phyloP scores from a whole-genome alignment of 345 rosid species.

The Psidium friedrichsthalianum region DNA sequence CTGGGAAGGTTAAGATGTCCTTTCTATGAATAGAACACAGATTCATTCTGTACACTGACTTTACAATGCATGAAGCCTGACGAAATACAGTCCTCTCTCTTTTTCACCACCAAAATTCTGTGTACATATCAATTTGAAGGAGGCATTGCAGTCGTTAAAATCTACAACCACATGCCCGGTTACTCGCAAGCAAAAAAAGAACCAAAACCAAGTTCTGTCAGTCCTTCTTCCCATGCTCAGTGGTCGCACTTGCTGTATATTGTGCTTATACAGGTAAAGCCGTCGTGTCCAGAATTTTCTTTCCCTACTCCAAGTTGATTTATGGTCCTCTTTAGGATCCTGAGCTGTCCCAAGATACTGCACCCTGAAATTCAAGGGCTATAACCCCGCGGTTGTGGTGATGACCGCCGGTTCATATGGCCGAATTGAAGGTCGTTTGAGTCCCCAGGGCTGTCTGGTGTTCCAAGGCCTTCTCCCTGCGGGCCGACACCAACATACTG shows the following conservation, averaged over 20 bases:
- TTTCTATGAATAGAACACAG: neutral
- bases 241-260: neutral
- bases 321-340: neutral
- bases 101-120: neutral
- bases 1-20: neutral
- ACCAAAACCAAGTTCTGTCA: neutral
- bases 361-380: neutral
- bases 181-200: neutral
- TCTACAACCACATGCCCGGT: neutral
- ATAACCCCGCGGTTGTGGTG: neutral
- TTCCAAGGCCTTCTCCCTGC: conserved; percentile 17
- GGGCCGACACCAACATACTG: conserved; percentile 38
- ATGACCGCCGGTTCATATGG: conserved; percentile 5
- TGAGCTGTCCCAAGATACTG: neutral
- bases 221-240: neutral
- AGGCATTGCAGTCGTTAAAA: neutral
- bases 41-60: neutral
- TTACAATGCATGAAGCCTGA: neutral
- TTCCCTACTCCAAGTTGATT: neutral
- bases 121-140: neutral
- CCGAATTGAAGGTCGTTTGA: conserved; percentile 11
- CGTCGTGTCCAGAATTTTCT: neutral
- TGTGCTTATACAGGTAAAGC: neutral
- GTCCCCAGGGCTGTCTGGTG: conserved; percentile 36
- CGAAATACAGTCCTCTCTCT: neutral